Percentiles rank a stretch among this genome's conserved stretches.
Evolutionary conservation across 164 flowering plant species (phyloP).

Genomic region (Vitis riparia): DNA sequence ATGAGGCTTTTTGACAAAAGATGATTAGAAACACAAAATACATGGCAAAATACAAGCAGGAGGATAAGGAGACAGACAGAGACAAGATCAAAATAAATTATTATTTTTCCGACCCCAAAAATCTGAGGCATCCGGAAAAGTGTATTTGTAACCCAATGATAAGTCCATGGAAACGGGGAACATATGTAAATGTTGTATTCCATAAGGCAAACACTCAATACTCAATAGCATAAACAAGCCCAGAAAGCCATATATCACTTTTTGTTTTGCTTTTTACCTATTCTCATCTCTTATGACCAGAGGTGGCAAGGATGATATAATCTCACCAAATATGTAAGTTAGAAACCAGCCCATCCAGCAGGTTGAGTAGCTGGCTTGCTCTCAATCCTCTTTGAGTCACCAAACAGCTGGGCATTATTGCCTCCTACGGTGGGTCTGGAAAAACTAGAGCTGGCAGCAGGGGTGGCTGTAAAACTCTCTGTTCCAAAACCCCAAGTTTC

Average conservation of each 20-base stretch:
- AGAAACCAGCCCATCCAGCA: constrained; percentile 99
- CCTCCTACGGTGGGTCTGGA: constrained; percentile 35
- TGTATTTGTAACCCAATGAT: constrained; percentile 3
- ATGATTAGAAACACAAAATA: too few species aligned
- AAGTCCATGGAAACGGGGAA: constrained; percentile 2
- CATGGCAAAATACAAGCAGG: neutral
- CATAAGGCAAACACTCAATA: neutral
- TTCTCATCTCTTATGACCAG: neutral
- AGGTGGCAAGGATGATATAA: neutral
- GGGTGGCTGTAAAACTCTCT: constrained; percentile 73
- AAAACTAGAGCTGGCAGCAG: constrained; percentile 43
- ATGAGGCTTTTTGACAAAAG: too few species aligned
- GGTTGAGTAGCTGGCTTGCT: constrained; percentile 68
- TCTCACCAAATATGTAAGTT: constrained; percentile 10
- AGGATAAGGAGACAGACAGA: too few species aligned
- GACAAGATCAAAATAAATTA: neutral
- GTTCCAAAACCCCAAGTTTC: constrained; percentile 82
- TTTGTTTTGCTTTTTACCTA: neutral
- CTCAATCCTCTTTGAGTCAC: constrained; percentile 42
- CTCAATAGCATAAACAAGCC: constrained; percentile 6
- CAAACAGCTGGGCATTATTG: constrained; percentile 43
- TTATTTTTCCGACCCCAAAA: constrained; percentile 3
- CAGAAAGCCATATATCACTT: constrained; percentile 1
- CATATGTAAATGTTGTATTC: constrained; percentile 2
- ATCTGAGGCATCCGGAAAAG: constrained; percentile 8